phyloP scores from a whole-genome alignment of 148 eudicot genomes.

The Nyssa sinensis region DNA sequence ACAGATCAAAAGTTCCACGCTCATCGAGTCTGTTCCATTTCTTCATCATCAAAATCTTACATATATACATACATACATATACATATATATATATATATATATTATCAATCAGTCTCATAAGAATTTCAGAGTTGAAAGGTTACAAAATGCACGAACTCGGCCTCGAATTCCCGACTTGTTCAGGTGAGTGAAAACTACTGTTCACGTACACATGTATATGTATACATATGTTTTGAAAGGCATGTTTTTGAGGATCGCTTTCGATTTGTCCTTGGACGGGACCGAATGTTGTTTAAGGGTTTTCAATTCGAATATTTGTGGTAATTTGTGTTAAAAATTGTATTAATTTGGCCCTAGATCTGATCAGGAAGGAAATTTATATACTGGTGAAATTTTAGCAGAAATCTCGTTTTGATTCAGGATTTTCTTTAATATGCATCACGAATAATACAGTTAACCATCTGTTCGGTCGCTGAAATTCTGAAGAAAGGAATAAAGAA shows the following conservation, averaged over 20 bases:
- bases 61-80: not conserved
- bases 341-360: not conserved
- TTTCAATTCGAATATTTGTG: not conserved
- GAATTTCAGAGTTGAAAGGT: not conserved
- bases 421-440: not conserved
- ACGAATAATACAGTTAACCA: not conserved
- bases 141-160: conserved; percentile 1
- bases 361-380: not conserved
- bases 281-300: not conserved
- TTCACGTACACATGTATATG: not conserved
- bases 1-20: conserved; percentile 9
- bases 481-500: not conserved
- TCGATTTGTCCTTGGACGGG: not conserved
- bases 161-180: not conserved
- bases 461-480: not conserved
- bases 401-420: not conserved
- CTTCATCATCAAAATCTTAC: no score
- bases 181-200: conserved; percentile 7
- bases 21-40: not conserved
- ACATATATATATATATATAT: not conserved
- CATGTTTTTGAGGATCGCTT: not conserved
- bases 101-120: not conserved
- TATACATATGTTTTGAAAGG: not conserved
- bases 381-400: not conserved
- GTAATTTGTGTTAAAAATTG: not conserved